phyloP scores from a whole-genome alignment of 805 yeast genomes.

The Metschnikowia bowlesiae region DNA sequence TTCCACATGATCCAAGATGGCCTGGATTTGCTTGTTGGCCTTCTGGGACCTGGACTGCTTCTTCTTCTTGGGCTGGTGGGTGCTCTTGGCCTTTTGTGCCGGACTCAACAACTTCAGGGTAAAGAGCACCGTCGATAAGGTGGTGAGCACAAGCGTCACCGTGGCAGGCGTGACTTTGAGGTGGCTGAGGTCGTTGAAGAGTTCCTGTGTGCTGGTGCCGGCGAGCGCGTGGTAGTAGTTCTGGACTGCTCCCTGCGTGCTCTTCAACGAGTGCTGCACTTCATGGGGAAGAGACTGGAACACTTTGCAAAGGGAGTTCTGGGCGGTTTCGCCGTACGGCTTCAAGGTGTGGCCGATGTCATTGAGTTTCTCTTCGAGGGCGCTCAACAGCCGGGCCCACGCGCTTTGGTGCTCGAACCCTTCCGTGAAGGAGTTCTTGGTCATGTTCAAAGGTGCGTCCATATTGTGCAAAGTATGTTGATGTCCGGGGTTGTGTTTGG shows the following conservation, averaged over 20 bases:
- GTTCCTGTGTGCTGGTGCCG: constrained; percentile 18
- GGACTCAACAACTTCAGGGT: constrained; percentile 17
- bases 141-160: constrained; percentile 26
- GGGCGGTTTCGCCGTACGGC: neutral
- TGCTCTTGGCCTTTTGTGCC: neutral
- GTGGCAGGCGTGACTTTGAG: constrained; percentile 33
- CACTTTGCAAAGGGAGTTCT: neutral
- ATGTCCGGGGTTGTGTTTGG: neutral
- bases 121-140: constrained; percentile 26
- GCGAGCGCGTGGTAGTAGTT: constrained; percentile 13
- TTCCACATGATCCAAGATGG: constrained; percentile 38
- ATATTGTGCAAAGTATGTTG: neutral
- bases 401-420: neutral
- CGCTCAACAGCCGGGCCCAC: constrained; percentile 1
- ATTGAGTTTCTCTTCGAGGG: neutral
- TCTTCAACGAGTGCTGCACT: constrained; percentile 1
- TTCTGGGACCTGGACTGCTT: constrained; percentile 36
- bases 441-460: constrained; percentile 1
- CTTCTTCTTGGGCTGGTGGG: constrained; percentile 27
- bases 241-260: constrained; percentile 3
- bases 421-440: constrained; percentile 3
- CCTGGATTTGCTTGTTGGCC: constrained; percentile 37
- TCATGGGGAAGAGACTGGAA: constrained; percentile 4
- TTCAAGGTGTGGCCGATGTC: neutral
- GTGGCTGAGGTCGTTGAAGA: constrained; percentile 26